phyloP scores from a whole-genome alignment of 345 rosid genomes.

The Rhizophora apiculata region DNA sequence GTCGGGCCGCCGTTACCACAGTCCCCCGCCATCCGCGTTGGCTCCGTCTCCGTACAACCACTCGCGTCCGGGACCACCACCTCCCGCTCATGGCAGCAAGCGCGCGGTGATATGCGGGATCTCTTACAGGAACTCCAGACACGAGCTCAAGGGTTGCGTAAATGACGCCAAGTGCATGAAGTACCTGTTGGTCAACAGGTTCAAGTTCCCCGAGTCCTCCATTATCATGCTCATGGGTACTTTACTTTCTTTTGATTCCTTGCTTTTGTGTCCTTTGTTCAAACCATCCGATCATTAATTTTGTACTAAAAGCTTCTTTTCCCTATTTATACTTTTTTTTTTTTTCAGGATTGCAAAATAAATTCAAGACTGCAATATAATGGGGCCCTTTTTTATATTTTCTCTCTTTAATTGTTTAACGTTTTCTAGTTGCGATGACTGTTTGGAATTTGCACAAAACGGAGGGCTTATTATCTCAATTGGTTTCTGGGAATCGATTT shows the following conservation, averaged over 20 bases:
- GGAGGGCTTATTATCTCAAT: neutral
- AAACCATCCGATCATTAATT: neutral
- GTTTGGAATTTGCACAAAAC: no score
- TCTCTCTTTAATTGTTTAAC: no score
- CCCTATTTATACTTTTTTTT: no score
- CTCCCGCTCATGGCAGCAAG: constrained; percentile 55
- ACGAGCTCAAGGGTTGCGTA: constrained; percentile 79
- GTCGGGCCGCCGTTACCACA: constrained; percentile 11
- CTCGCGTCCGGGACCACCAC: constrained; percentile 53
- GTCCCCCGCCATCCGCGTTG: constrained; percentile 17
- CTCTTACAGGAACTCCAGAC: constrained; percentile 45
- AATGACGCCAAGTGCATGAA: constrained; percentile 89
- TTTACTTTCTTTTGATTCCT: neutral
- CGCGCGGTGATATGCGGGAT: constrained; percentile 79
- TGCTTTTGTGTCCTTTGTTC: neutral
- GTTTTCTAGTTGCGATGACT: no score
- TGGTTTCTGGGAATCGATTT: neutral
- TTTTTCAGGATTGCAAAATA: no score
- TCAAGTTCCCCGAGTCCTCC: constrained; percentile 76
- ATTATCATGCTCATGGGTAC: constrained; percentile 75
- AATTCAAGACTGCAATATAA: no score
- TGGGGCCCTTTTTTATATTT: neutral
- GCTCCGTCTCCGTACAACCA: constrained; percentile 42
- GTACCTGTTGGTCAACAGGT: constrained; percentile 68
- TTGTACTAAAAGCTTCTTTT: neutral